Base-by-base conservation (phyloP, 768 basidiomycete genomes). In the Mrakia hoshinonis region DNA sequence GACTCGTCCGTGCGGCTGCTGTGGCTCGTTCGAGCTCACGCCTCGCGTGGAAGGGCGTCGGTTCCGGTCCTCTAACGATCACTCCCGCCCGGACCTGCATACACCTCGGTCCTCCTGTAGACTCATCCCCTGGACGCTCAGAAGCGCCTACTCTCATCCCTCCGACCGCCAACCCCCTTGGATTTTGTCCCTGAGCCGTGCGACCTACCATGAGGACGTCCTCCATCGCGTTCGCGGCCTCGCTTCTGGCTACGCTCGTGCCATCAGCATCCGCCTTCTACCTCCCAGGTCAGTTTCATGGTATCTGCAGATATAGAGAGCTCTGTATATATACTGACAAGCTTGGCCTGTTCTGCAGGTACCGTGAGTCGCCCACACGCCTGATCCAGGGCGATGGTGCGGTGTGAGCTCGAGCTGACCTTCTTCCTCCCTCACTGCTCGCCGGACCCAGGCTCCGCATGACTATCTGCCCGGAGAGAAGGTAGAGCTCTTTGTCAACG, bases 381-480 rank as follows among this genome's bases (percentile, higher is more conserved):
- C 39, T 7, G n/a, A 46, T 10, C 11, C 13, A 51, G 24, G 22
- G 15, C 20, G 22, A 62, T 3, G 31, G 66, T 64, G 15, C 3
- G 43, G 24, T 24, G 52, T 22, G 22, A 26, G n/a, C 47, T 9
- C 13, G 12, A 26, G 38, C 47, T 39, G 36, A 29, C 38, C 54
- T 22, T 20, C 31, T 58, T 52, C 22, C 36, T 10, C 46, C 61
- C 9, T 31, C 58, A 6, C 31, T 20, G n/a, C 36, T 15, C 38
- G 0, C 31, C 11, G 4, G 3, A 31, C 46, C 6, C 47, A 60
- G 55, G 91, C 94, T 9, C 95, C 95, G 0, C 87, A 85, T 77
- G 87, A 92, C 79, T 98, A 92, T 80, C 78, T 78, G 20, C 75
- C 78, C 64, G 89, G 88, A 60, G 92, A 97, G 73, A 80, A 81